phyloP scores from a whole-genome alignment of 192 early-diverging fungal species.

The Funneliformis geosporum region DNA sequence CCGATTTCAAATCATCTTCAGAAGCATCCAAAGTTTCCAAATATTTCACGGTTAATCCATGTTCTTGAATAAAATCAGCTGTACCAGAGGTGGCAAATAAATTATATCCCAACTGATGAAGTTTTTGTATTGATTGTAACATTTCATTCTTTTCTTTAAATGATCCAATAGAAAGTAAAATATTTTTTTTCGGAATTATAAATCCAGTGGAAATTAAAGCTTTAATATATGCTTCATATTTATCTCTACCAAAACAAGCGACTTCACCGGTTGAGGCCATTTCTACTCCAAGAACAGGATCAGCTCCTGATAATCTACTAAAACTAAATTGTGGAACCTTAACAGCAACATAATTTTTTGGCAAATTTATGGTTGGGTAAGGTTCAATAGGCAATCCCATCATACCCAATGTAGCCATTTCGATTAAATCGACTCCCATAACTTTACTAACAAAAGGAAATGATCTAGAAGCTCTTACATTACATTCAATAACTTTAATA shows the following conservation, averaged over 20 bases:
- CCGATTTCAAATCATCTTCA: conserved; percentile 63
- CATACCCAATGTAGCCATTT: conserved; percentile 84
- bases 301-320: conserved; percentile 93
- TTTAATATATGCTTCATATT: conserved; percentile 84
- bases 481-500: conserved; percentile 98
- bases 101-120: conserved; percentile 84
- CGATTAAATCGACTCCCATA: conserved; percentile 88
- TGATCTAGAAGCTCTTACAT: conserved; percentile 94
- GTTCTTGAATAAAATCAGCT: conserved; percentile 95
- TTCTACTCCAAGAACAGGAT: conserved; percentile 96
- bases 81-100: conserved; percentile 97
- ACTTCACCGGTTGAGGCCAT: conserved; percentile 99
- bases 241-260: conserved; percentile 92
- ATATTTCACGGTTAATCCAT: conserved; percentile 88
- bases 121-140: conserved; percentile 81
- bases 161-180: conserved; percentile 94
- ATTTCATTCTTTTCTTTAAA: conserved; percentile 99
- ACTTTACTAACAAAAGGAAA: conserved; percentile 99
- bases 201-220: conserved; percentile 76
- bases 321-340: conserved; percentile 97
- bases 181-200: conserved; percentile 91
- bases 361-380: conserved; percentile 53
- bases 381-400: conserved; percentile 53
- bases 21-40: conserved; percentile 76
- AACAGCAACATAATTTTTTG: conserved; percentile 78